A percentile compares a stretch with the other conserved stretches of the same genome.
These are phyloP conservation scores for Paraphysoderma sedebokerense DNA, from an alignment of 371 early-diverging fungal genomes.

Conservation along the genomic window DNA sequence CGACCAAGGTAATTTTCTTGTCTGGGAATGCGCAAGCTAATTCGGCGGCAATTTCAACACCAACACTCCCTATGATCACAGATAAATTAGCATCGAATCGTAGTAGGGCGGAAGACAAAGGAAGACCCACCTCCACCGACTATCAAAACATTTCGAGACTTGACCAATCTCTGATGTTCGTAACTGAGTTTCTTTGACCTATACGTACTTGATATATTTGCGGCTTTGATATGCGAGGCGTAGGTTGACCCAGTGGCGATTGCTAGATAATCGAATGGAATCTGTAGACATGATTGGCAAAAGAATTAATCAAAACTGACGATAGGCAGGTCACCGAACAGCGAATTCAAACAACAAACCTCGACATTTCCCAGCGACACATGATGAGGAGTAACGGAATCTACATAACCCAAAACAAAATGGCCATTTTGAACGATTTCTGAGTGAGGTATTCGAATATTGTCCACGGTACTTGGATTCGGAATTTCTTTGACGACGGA, in stretches of 20 bases:
- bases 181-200: conserved; percentile 9
- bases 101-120: too few relatives aligned
- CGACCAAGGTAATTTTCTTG: conserved; percentile 35
- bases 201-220: conserved; percentile 19
- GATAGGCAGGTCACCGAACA: too few relatives aligned
- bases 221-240: conserved; percentile 26
- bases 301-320: too few relatives aligned
- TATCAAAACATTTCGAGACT: conserved; percentile 10
- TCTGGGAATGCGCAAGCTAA: conserved; percentile 20
- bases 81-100: too few relatives aligned
- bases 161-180: conserved; percentile 11
- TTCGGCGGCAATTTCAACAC: conserved; percentile 26
- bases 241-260: conserved; percentile 48
- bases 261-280: conserved; percentile 48
- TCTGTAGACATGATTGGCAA: too few relatives aligned
- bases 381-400: neutral
- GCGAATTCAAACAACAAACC: too few relatives aligned
- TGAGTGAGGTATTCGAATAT: neutral
- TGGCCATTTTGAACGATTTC: neutral
- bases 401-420: neutral
- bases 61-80: too few relatives aligned
- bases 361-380: conserved; percentile 4
- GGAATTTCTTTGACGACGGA: neutral
- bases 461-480: neutral
- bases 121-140: conserved; percentile 18